A percentile compares a stretch with the other conserved stretches of the same genome.
Conservation (phyloP, 1,284 basidiomycete genomes). For the Ustilago loliicola region DNA sequence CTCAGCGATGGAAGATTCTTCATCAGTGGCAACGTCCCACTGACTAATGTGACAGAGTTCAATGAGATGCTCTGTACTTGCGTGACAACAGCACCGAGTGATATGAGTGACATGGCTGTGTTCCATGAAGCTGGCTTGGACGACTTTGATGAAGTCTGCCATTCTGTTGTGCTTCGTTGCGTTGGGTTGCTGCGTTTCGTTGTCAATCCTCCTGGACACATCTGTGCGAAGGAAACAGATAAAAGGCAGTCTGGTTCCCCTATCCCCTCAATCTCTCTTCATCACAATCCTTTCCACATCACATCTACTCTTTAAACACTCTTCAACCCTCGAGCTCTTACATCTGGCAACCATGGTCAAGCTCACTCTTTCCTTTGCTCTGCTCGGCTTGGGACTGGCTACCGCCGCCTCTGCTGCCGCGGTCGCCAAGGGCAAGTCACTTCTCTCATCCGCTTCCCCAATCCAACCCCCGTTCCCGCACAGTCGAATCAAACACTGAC, state of each 20-base stretch:
- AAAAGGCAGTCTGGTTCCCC: too few species aligned
- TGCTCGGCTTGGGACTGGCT: not conserved
- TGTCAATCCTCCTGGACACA: too few species aligned
- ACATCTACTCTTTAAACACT: not conserved
- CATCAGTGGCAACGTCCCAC: not conserved
- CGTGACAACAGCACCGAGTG: not conserved
- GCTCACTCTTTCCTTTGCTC: not conserved
- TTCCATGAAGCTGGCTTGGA: too few species aligned
- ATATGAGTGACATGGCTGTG: too few species aligned
- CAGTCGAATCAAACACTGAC: too few species aligned
- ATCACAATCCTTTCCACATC: not conserved
- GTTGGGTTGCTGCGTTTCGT: too few species aligned
- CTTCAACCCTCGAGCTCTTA: not conserved
- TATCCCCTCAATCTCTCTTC: too few species aligned
- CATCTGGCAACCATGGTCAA: slow-evolving; percentile 6
- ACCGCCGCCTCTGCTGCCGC: not conserved
- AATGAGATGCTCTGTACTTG: not conserved
- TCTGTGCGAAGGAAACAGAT: too few species aligned
- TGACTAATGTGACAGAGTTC: not conserved
- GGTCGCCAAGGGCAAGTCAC: not conserved
- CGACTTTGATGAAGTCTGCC: too few species aligned
- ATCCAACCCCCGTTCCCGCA: too few species aligned
- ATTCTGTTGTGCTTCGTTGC: too few species aligned
- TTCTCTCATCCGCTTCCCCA: not conserved
- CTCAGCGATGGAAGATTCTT: not conserved